Percentiles rank a stretch among this genome's conserved stretches.
Evolutionary conservation across 1,139 yeast genomes (phyloP).

Genomic region (Saccharomyces hybrid): DNA sequence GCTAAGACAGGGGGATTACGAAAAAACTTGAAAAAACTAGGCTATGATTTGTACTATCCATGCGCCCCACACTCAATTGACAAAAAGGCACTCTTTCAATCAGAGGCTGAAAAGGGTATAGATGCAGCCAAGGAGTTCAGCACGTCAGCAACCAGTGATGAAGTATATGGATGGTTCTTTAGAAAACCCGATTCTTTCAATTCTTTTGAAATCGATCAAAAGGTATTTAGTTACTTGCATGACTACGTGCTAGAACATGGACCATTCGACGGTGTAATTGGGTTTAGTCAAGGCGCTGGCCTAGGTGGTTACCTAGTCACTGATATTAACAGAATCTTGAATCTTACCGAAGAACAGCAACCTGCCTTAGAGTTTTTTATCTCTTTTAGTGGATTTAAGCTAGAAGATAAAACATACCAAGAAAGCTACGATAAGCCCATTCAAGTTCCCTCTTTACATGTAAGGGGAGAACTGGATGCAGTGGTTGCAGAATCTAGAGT

Average conservation of each 20-base stretch:
- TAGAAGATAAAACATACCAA: slow-evolving; percentile 47
- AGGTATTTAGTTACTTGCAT: slow-evolving; percentile 19
- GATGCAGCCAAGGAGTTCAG: slow-evolving; percentile 11
- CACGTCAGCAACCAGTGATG: slow-evolving; percentile 11
- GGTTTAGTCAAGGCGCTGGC: slow-evolving; percentile 92
- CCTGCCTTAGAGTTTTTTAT: slow-evolving; percentile 60
- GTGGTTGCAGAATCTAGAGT: slow-evolving; percentile 71
- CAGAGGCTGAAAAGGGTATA: slow-evolving; percentile 5
- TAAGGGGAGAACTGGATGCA: slow-evolving; percentile 80
- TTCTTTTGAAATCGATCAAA: slow-evolving; percentile 18
- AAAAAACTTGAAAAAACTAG: slow-evolving; percentile 54
- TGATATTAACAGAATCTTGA: slow-evolving; percentile 33
- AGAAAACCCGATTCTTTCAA: slow-evolving; percentile 12
- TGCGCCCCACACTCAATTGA: slow-evolving; percentile 49
- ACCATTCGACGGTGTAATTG: slow-evolving; percentile 81
- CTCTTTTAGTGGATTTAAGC: slow-evolving; percentile 68
- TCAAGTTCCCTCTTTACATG: slow-evolving; percentile 57
- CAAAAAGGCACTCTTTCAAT: slow-evolving; percentile 9
- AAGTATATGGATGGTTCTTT: slow-evolving; percentile 29
- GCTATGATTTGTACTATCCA: slow-evolving; percentile 62
- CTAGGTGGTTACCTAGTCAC: slow-evolving; percentile 52
- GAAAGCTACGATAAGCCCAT: slow-evolving; percentile 37
- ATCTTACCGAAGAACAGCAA: slow-evolving; percentile 28
- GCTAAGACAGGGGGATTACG: slow-evolving; percentile 73
- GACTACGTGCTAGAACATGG: slow-evolving; percentile 44